phyloP scores from a whole-genome alignment of 345 rosid species.

The Salix purpurea region DNA sequence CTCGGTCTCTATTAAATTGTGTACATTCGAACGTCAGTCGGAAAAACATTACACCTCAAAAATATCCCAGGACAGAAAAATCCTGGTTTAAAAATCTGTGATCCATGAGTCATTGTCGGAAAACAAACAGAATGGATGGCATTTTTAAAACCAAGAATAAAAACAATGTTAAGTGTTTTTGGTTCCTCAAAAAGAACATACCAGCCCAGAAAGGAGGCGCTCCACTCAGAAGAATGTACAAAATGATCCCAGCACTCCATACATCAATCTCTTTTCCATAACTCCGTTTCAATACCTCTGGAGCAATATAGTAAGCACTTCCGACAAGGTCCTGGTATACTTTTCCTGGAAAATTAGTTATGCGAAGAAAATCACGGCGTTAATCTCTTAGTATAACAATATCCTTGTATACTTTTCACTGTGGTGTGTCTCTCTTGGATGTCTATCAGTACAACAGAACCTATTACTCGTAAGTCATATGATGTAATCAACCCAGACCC shows the following conservation, averaged over 20 bases:
- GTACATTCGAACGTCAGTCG: neutral
- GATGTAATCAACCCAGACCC: neutral
- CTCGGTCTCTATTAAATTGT: conserved; percentile 20
- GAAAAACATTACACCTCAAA: neutral
- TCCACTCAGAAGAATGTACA: conserved; percentile 28
- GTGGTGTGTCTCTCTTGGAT: neutral
- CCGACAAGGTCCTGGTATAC: conserved; percentile 24
- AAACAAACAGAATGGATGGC: neutral
- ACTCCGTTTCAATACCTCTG: conserved; percentile 24
- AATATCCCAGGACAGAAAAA: neutral
- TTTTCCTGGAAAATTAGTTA: conserved; percentile 11
- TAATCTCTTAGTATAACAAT: neutral
- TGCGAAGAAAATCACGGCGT: neutral
- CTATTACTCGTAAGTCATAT: neutral
- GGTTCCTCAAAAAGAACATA: neutral
- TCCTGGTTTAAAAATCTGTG: neutral
- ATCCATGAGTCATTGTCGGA: neutral
- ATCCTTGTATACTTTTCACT: no score
- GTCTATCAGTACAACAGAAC: neutral
- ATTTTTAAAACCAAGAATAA: neutral
- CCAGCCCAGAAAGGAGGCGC: conserved; percentile 33
- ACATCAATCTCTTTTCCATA: conserved; percentile 34
- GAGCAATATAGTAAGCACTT: conserved; percentile 32
- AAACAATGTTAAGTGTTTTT: no score
- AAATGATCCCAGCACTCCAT: conserved; percentile 34